These are phyloP conservation scores for Orobanche coerulescens DNA, from an alignment of 257 asterid genomes.

Conservation along the genomic window DNA sequence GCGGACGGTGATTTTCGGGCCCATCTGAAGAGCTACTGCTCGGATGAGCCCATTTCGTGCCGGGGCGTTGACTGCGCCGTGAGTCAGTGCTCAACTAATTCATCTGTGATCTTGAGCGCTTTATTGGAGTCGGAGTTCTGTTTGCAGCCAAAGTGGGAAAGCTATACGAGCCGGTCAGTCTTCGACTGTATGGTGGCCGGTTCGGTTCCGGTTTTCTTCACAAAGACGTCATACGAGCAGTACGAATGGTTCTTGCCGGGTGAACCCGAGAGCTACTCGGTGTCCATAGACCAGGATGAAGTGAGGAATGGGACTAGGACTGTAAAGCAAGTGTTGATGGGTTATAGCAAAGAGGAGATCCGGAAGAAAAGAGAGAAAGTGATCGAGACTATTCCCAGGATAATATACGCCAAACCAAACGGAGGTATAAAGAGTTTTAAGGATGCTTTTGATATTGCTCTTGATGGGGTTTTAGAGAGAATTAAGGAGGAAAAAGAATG, in stretches of 20 bases:
- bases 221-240: constrained; percentile 61
- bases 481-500: constrained; percentile 69
- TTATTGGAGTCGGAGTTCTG: constrained; percentile 62
- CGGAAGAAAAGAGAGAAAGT: constrained; percentile 64
- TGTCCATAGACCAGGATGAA: constrained; percentile 48
- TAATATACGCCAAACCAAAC: constrained; percentile 51
- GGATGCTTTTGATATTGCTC: constrained; percentile 87
- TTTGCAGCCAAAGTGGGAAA: constrained; percentile 74
- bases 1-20: constrained; percentile 43
- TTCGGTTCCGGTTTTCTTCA: constrained; percentile 73
- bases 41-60: constrained; percentile 37
- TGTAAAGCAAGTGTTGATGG: constrained; percentile 46
- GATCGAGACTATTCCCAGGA: constrained; percentile 63
- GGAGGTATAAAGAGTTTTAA: constrained; percentile 38
- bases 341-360: constrained; percentile 45
- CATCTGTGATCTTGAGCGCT: constrained; percentile 32
- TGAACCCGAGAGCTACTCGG: constrained; percentile 71
- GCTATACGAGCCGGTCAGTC: constrained; percentile 47
- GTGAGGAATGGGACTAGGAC: constrained; percentile 50
- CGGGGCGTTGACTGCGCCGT: constrained; percentile 50
- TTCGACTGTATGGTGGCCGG: constrained; percentile 88
- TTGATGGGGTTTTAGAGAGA: constrained; percentile 72
- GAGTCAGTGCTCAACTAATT: constrained; percentile 36
- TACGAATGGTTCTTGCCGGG: constrained; percentile 83
- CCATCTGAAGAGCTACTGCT: constrained; percentile 34